Evolutionary conservation across 1,284 basidiomycete species (phyloP).

Genomic region (Boletus hoseneyae): DNA sequence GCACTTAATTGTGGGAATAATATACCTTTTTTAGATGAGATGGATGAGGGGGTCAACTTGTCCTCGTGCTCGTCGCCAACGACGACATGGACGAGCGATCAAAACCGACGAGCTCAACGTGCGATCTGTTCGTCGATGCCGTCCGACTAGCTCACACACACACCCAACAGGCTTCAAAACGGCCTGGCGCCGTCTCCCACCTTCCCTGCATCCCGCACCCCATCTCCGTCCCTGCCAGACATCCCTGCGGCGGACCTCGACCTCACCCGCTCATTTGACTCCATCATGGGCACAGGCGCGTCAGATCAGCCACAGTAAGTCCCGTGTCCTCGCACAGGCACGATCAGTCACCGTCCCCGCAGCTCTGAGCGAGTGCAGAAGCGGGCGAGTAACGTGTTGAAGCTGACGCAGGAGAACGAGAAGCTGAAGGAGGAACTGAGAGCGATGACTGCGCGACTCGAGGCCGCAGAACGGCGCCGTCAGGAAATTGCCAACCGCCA

Average conservation of each 20-base stretch:
- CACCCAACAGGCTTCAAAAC: too few species aligned
- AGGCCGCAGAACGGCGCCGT: slow-evolving; percentile 65
- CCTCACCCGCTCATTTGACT: slow-evolving; percentile 48
- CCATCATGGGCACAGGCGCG: slow-evolving; percentile 35
- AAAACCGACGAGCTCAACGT: slow-evolving; percentile 21
- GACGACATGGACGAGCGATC: slow-evolving; percentile 30
- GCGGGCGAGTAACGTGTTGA: slow-evolving; percentile 71
- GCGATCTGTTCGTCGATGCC: slow-evolving; percentile 13
- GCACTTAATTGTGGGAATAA: slow-evolving; percentile 26
- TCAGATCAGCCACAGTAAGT: slow-evolving; percentile 35
- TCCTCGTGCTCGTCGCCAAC: slow-evolving; percentile 28
- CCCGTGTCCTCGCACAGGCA: slow-evolving; percentile 10
- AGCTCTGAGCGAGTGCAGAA: slow-evolving; percentile 66
- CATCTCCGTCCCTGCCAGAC: slow-evolving; percentile 47
- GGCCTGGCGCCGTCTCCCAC: too few species aligned
- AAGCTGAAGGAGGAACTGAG: slow-evolving; percentile 69
- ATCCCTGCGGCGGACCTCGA: slow-evolving; percentile 50
- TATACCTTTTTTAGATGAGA: slow-evolving; percentile 8
- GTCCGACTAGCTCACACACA: slow-evolving; percentile 18
- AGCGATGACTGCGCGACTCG: slow-evolving; percentile 70
- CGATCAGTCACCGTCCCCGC: slow-evolving; percentile 26
- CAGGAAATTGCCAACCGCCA: slow-evolving; percentile 47
- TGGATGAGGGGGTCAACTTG: not conserved
- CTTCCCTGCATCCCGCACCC: slow-evolving; percentile 21
- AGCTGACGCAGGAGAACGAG: slow-evolving; percentile 72